Evolutionary conservation across 306 rosid species (phyloP).

Genomic region (Begonia masoniana): DNA sequence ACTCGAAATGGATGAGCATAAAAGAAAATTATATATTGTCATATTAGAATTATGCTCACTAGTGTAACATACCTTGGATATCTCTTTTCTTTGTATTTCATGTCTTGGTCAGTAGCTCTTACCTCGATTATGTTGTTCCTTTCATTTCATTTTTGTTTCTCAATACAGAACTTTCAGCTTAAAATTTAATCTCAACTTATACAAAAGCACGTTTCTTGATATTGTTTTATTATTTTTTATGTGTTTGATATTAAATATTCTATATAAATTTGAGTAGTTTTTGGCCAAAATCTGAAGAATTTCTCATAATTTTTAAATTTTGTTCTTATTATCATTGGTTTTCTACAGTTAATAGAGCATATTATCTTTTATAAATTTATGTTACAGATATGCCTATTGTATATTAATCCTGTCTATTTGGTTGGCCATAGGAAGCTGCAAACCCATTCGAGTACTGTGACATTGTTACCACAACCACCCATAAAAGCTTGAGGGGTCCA

Average conservation of each 20-base stretch:
- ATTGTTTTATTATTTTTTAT: too few relatives aligned
- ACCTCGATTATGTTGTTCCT: too few relatives aligned
- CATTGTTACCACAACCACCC: slow-evolving; percentile 87
- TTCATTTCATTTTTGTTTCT: too few relatives aligned
- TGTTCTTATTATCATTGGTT: neutral
- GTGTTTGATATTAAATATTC: neutral
- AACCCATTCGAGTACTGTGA: slow-evolving; percentile 81
- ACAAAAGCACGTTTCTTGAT: too few relatives aligned
- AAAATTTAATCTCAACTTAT: too few relatives aligned
- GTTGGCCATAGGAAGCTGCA: slow-evolving; percentile 54
- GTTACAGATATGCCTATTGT: neutral
- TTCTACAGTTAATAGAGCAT: neutral
- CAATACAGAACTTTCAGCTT: too few relatives aligned
- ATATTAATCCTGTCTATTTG: neutral
- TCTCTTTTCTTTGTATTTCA: too few relatives aligned
- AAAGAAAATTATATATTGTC: too few relatives aligned
- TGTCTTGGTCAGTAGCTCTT: too few relatives aligned
- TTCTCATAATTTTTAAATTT: neutral
- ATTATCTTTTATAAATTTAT: neutral
- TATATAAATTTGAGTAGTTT: neutral
- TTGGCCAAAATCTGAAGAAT: neutral
- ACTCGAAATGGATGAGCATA: too few relatives aligned
- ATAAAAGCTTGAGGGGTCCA: slow-evolving; percentile 91
- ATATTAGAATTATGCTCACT: too few relatives aligned
- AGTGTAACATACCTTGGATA: too few relatives aligned